These are phyloP conservation scores for Peronosclerospora sorghi DNA, from an alignment of 352 stramenopile species.

Conservation along the genomic window DNA sequence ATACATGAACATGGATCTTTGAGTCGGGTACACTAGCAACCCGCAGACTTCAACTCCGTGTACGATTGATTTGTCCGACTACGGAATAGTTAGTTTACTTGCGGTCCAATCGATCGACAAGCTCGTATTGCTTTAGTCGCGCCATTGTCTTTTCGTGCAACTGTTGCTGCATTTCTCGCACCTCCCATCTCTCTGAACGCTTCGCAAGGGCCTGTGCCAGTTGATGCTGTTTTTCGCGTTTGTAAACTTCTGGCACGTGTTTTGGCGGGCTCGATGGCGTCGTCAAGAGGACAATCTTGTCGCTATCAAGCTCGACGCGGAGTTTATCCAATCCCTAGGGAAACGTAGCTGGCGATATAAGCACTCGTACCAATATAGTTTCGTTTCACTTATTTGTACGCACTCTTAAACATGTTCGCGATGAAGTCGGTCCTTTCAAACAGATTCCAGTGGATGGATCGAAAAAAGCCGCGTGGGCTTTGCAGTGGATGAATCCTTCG, in stretches of 20 bases:
- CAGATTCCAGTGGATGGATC: conserved; percentile 66
- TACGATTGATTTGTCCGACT: conserved; percentile 16
- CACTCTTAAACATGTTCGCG: conserved; percentile 28
- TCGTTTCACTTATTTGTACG: conserved; percentile 11
- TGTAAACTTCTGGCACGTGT: conserved; percentile 25
- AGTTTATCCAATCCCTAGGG: conserved; percentile 29
- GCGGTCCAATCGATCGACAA: conserved; percentile 6
- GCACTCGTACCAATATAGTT: background rate
- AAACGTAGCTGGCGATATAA: background rate
- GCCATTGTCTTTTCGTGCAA: conserved; percentile 51
- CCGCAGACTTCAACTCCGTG: too few species aligned
- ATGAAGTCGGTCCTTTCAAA: conserved; percentile 37
- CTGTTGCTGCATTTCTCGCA: conserved; percentile 35
- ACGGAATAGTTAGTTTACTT: too few species aligned
- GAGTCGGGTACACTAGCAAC: too few species aligned
- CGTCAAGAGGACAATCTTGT: conserved; percentile 30
- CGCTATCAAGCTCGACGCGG: conserved; percentile 26
- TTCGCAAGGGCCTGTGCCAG: conserved; percentile 28
- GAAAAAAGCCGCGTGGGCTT: conserved; percentile 72
- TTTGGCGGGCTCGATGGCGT: conserved; percentile 10
- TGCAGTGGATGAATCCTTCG: conserved; percentile 73
- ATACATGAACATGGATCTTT: too few species aligned
- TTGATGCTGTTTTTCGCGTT: conserved; percentile 28
- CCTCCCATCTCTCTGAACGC: conserved; percentile 25
- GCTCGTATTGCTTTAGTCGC: conserved; percentile 29